Base-by-base conservation (phyloP, 352 stramenopile species). In the Phytophthora sp. region DNA sequence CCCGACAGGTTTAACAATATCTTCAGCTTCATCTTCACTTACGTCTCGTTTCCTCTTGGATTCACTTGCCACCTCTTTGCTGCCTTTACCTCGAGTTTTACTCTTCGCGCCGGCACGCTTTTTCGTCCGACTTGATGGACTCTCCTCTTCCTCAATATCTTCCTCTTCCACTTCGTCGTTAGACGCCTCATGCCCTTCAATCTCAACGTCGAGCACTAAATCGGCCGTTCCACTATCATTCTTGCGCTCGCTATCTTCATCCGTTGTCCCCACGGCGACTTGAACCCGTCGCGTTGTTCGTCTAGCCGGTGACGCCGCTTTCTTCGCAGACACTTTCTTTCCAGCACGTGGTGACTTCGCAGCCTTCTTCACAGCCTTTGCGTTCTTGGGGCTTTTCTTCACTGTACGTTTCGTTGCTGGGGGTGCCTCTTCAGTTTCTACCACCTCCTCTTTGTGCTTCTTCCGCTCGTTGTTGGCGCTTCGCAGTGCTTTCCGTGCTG, bases 161-260 rank as follows among this genome's bases (percentile, higher is more conserved):
- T 61, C 56, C 8, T 44, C 35, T 0, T 52, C 49, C 4, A 11
- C 43, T 48, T 60, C 53, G 21, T 66, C 66, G 43, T 57, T 35
- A 7, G 54, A 65, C 24, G 51, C 32, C 23, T 63, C 46, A 17
- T 42, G 43, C n/a, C 60, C 69, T 57, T 55, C 59, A 17, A 88
- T 67, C 26, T 88, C 75, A 57, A 90, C 68, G 12, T 90, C 70
- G 17, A 88, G 64, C 32, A 87, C 79, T 54, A 90, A 54, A 32
- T 88, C 81, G n/a, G 80, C 72, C 26, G 68, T 77, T 28, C 76
- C 48, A 8, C 52, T 74, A 7, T 63, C 58, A 11, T 71, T 72
- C 46, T 75, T 74, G 26, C 69, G 72, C 39, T 88, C 74, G 23
- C 66, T 80, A 17, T 74, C 76, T 51, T 88, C 78, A 37, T 88